Evolutionary conservation across 2,329 filamentous ascomycete genomes (phyloP), one percentile per base, ranked within the genome.

Genomic region (Botryosphaeria dothidea): DNA sequence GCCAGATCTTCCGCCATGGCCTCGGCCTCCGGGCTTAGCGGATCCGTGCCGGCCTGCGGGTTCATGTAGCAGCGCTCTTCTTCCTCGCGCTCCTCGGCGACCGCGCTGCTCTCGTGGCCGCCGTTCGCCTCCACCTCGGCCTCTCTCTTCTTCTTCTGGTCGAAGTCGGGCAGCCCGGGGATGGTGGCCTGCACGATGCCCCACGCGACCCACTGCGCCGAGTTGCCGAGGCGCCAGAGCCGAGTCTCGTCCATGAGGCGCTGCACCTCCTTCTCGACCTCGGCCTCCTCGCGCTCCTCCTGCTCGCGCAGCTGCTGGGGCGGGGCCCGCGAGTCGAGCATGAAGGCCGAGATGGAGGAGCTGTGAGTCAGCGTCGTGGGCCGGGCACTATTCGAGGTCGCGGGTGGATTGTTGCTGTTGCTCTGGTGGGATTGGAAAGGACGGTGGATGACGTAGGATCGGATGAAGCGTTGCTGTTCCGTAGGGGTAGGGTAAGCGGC

Each of bases 101-200:
- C 0, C 45, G 45, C 9, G 41, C 27, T 49, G 25, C 4, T 29
- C 25, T 21, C 31, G 9, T 19, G 13, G 29, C 21, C 9, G 21
- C 23, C n/a, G n/a, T n/a, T n/a, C n/a, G n/a, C n/a, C n/a, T n/a
- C 41, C 11, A 41, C 8, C 17, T 41, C 66, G 27, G 65, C 49
- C 45, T n/a, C n/a, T n/a, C n/a, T n/a, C n/a, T 63, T 45, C 17
- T 70, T 67, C 25, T 68, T 67, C 23, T 68, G 67, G 15, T 78
- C 79, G 38, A 82, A 81, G 17, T 80, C 79, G 19, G 90, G 86
- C 74, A 94, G 82, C 0, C 89, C 92, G 0, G 92, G 88, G 1
- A 96, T 84, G 75, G 95, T 93, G 54, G 95, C 94, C 79, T 99
- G 95, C 60, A 99, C 91, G 67, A 98, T 92, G 25, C 95, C 95